Conservation (phyloP, 2,329 filamentous ascomycete species). For the Alternaria alternata region DNA sequence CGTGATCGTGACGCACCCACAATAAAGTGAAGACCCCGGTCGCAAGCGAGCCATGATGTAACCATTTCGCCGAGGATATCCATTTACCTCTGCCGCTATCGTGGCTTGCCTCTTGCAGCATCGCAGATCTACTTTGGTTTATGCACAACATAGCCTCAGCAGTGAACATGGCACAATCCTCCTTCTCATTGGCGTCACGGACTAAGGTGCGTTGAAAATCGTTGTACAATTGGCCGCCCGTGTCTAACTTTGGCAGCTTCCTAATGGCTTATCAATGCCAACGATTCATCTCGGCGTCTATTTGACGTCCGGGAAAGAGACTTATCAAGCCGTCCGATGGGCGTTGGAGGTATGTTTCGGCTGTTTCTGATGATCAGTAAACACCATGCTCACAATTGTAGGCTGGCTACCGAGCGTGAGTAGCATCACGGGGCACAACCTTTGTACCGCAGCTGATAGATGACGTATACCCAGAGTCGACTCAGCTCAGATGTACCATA, state of each 20-base stretch:
- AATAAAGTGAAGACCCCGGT: slow-evolving; percentile 9
- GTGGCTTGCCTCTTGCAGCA: slow-evolving; percentile 33
- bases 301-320: slow-evolving; percentile 70
- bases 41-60: slow-evolving; percentile 36
- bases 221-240: slow-evolving; percentile 11
- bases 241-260: slow-evolving; percentile 44
- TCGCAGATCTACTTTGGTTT: slow-evolving; percentile 31
- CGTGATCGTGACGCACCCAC: slow-evolving; percentile 14
- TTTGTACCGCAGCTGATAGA: slow-evolving; percentile 32
- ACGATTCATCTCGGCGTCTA: slow-evolving; percentile 79
- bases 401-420: slow-evolving; percentile 57
- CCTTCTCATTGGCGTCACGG: slow-evolving; percentile 55
- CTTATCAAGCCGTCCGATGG: slow-evolving; percentile 64
- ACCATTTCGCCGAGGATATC: slow-evolving; percentile 38
- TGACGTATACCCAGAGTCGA: slow-evolving; percentile 56
- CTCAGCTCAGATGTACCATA: slow-evolving; percentile 72
- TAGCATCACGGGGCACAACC: slow-evolving; percentile 26
- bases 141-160: slow-evolving; percentile 20
- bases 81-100: slow-evolving; percentile 27
- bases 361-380: slow-evolving; percentile 22
- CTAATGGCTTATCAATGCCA: slow-evolving; percentile 73
- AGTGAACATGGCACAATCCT: slow-evolving; percentile 42
- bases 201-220: slow-evolving; percentile 43
- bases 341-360: slow-evolving; percentile 60
- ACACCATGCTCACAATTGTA: slow-evolving; percentile 37